Base-by-base conservation (phyloP, 331 rosid genomes). In the Malus hybrid region DNA sequence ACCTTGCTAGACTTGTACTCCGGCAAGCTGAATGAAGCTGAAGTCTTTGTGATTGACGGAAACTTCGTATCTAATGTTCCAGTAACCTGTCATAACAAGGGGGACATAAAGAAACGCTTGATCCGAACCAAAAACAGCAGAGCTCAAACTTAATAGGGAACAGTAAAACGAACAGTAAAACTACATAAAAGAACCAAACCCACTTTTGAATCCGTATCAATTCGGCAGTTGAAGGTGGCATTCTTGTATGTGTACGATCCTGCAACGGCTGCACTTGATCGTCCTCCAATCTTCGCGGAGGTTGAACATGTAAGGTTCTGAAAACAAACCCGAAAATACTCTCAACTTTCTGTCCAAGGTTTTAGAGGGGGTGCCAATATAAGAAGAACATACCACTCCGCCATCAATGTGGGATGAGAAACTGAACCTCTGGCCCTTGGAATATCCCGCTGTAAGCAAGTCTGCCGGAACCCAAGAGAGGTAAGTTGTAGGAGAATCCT, bases 1-100 rank as follows among this genome's bases (percentile, higher is more conserved):
- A 75, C 72, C 44, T 50, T 75, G 33, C 72, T 33, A 53, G 63
- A 65, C 6, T 48, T 53, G 66, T 65, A 66, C 36, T 75, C 62
- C 8, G 71, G 73, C 8, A 66, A 52, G 29, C 28, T 75, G 64
- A 75, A 29, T 32, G 79, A 65, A 52, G 72, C 79, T 2, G 30
- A 52, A 19, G 66, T 52, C 24, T 32, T 72, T 11, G 56, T 57
- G 48, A 16, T 7, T 57, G 76, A 42, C 33, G 15, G 36, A 32
- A 72, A 33, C 48, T 72, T 58, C 44, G 11, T 19, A 9, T 15
- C 36, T 4, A 57, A 20, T 3, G 67, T 36, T 56, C 55, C 66
- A 10, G 55, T 9, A n/a, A 57, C 60, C 76, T 72, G 66, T 52
- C 74, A 30, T 53, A 16, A 29, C 28, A 70, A 70, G 46, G 14